Percentiles rank a stretch among this genome's conserved stretches.
Conservation (phyloP, 441 rosid species). For the Populus hybrid region DNA sequence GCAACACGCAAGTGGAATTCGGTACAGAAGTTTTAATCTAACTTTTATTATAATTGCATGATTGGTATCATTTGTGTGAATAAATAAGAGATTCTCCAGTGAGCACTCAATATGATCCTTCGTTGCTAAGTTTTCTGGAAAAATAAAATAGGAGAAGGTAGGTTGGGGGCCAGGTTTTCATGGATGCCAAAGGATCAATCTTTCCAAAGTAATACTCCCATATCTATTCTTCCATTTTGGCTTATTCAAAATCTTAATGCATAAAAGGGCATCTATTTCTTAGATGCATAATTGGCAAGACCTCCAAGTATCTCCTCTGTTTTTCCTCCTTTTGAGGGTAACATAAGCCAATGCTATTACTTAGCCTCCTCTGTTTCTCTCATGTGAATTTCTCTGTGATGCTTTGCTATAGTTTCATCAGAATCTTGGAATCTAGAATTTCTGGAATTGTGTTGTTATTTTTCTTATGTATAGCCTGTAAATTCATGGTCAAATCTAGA, state of each 20-base stretch:
- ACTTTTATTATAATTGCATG: neutral
- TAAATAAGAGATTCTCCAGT: neutral
- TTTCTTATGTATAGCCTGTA: neutral
- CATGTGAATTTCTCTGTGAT: neutral
- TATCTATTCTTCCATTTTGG: neutral
- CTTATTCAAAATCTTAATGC: neutral
- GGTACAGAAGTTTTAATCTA: neutral
- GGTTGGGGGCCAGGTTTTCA: neutral
- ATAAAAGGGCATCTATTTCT: neutral
- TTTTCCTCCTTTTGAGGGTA: neutral
- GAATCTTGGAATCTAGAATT: neutral
- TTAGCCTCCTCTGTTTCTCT: neutral
- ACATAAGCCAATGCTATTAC: neutral
- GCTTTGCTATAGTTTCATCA: neutral
- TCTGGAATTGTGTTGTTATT: neutral
- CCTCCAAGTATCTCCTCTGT: neutral
- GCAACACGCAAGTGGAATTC: neutral
- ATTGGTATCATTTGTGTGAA: neutral
- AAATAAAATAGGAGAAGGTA: neutral
- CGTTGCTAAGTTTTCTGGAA: neutral
- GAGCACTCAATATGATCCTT: neutral
- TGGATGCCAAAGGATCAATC: neutral
- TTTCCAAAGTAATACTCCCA: neutral
- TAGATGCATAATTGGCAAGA: neutral
- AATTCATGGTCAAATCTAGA: neutral